These are phyloP conservation scores for Plicaturopsis crispa DNA, from an alignment of 768 basidiomycete genomes.

Conservation along the genomic window DNA sequence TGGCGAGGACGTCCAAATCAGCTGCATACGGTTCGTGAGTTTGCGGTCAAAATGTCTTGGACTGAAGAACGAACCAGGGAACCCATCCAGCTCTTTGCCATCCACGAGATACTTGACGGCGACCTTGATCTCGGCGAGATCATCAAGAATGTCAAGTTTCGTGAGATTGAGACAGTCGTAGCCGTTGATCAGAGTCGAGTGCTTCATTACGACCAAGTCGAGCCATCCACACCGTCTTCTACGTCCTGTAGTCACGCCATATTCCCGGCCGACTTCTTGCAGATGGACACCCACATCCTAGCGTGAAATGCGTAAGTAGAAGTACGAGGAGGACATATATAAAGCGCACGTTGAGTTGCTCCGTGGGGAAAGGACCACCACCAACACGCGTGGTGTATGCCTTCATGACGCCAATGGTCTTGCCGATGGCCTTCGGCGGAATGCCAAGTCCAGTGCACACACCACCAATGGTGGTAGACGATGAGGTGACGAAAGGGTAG, in stretches of 20 bases:
- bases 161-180: conserved; percentile 93
- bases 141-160: conserved; percentile 90
- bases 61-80: conserved; percentile 62
- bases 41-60: background rate
- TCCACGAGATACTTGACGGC: conserved; percentile 74
- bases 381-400: conserved; percentile 98
- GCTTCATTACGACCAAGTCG: conserved; percentile 89
- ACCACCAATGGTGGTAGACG: conserved; percentile 88
- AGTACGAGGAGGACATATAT: background rate
- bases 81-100: conserved; percentile 71
- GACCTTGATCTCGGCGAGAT: conserved; percentile 80
- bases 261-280: conserved; percentile 92
- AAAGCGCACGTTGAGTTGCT: conserved; percentile 73
- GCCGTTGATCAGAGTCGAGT: conserved; percentile 92
- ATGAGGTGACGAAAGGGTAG: conserved; percentile 96
- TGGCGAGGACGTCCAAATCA: conserved; percentile 73
- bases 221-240: conserved; percentile 95
- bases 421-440: conserved; percentile 83
- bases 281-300: conserved; percentile 80
- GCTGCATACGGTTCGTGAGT: conserved; percentile 34
- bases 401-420: conserved; percentile 88
- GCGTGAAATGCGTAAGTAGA: conserved; percentile 3
- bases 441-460: conserved; percentile 98
- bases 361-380: conserved; percentile 97
- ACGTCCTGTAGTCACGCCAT: conserved; percentile 88